Evolutionary conservation across 1,139 yeast genomes (phyloP).

Genomic region (Candida sanyaensis): DNA sequence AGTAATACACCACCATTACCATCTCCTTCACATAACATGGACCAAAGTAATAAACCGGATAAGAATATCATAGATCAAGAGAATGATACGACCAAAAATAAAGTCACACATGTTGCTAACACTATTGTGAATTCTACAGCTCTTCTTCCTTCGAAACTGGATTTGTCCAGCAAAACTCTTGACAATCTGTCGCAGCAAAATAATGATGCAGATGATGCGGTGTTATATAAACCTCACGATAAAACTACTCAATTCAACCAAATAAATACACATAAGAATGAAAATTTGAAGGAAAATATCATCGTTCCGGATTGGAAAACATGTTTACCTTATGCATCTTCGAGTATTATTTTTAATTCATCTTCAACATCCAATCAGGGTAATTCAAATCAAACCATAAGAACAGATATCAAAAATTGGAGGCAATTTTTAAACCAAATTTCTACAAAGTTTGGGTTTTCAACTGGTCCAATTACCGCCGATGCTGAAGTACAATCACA

Average conservation of each 20-base stretch:
- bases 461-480: conserved; percentile 27
- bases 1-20: neutral
- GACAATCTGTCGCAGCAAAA: conserved; percentile 10
- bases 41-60: neutral
- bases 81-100: conserved; percentile 10
- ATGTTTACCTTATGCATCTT: conserved; percentile 38
- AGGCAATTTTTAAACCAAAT: conserved; percentile 36
- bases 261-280: conserved; percentile 49
- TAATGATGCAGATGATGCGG: conserved; percentile 38
- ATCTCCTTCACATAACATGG: neutral
- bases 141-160: conserved; percentile 23
- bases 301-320: conserved; percentile 48
- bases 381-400: conserved; percentile 14
- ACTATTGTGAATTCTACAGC: conserved; percentile 39
- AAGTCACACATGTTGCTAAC: conserved; percentile 22
- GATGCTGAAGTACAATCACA: conserved; percentile 12
- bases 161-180: conserved; percentile 31
- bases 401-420: conserved; percentile 39
- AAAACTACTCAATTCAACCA: conserved; percentile 43
- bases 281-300: conserved; percentile 41
- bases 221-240: conserved; percentile 48
- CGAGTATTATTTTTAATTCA: conserved; percentile 8
- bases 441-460: conserved; percentile 40
- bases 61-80: conserved; percentile 10
- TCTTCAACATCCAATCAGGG: conserved; percentile 29